Evolutionary conservation across 2,329 filamentous ascomycete genomes (phyloP), one percentile per base, ranked within the genome.

Genomic region (Diaporthe vexans): DNA sequence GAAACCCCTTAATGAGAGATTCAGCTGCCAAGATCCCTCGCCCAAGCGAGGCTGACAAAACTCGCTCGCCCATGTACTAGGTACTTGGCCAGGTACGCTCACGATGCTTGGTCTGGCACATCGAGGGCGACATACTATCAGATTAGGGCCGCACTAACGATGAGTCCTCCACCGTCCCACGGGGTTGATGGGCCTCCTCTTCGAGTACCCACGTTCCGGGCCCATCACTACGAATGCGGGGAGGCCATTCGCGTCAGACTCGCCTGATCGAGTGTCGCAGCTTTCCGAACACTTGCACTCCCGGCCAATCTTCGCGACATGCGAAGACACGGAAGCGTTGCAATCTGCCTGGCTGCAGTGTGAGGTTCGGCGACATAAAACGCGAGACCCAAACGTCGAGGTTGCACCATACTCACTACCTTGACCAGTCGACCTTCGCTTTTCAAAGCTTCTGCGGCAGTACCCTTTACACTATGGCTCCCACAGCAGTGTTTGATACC

Each of bases 181-280:
- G 15, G 13, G 29, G 29, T 33, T 10, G 54, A 21, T 26, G 17
- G 26, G 21, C 19, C n/a, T n/a, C n/a, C n/a, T n/a, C 7, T 21
- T 13, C 54, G 54, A 57, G 29, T 57, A n/a, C 11, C 17, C 17
- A 57, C 29, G 54, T 10, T n/a, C 29, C 54, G 54, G 54, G 26
- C 26, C 54, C 17, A 33, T 57, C 29, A 29, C 17, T 17, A 17
- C 7, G 54, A 4, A 13, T 33, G 29, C 29, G 29, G 29, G 29
- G 29, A 33, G 29, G 29, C 4, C 29, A 33, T 33, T 33, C 29
- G 29, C 29, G 29, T 33, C 29, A 54, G 54, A 57, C 54, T 57
- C 54, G 54, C 54, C 54, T 57, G 54, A 57, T 35, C 54, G 21
- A 57, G 54, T 29, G 54, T 57, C 54, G 29, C 54, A 57, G 54